These are phyloP conservation scores for Achlya hypogyna DNA, from an alignment of 352 stramenopile genomes.

Conservation along the genomic window DNA sequence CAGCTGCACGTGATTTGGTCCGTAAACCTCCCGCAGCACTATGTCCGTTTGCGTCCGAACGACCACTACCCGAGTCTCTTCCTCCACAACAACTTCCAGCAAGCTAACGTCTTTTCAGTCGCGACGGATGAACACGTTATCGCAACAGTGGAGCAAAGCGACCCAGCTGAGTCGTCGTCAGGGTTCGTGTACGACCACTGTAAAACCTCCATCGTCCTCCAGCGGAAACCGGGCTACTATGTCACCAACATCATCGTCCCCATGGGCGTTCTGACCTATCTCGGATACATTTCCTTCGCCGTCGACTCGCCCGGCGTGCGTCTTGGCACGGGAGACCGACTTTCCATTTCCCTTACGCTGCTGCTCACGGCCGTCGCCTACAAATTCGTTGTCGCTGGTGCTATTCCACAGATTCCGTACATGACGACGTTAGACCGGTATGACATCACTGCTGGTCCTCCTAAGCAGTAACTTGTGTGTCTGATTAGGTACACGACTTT, in stretches of 20 bases:
- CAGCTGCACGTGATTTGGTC: neutral
- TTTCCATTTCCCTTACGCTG: slow-evolving; percentile 28
- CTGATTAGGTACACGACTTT: neutral
- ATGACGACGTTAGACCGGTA: slow-evolving; percentile 26
- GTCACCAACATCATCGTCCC: slow-evolving; percentile 27
- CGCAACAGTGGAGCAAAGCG: slow-evolving; percentile 13
- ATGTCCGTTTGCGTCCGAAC: neutral
- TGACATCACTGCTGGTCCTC: no score
- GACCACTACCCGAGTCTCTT: slow-evolving; percentile 12
- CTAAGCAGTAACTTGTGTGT: no score
- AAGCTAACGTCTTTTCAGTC: slow-evolving; percentile 22
- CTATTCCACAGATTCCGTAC: slow-evolving; percentile 30
- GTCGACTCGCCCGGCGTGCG: slow-evolving; percentile 17
- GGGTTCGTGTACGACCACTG: neutral
- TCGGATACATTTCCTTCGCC: slow-evolving; percentile 24
- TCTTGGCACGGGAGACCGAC: slow-evolving; percentile 14
- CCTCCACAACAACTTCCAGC: neutral
- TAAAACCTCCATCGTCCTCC: slow-evolving; percentile 15
- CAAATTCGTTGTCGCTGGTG: slow-evolving; percentile 25
- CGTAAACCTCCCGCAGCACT: neutral
- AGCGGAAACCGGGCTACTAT: slow-evolving; percentile 26
- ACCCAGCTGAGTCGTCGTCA: slow-evolving; percentile 19
- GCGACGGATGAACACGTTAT: slow-evolving; percentile 18
- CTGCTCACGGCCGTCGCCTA: slow-evolving; percentile 28
- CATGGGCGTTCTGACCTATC: slow-evolving; percentile 24